These are phyloP conservation scores for Paraglomus occultum DNA, from an alignment of 192 early-diverging fungal genomes.

Conservation along the genomic window DNA sequence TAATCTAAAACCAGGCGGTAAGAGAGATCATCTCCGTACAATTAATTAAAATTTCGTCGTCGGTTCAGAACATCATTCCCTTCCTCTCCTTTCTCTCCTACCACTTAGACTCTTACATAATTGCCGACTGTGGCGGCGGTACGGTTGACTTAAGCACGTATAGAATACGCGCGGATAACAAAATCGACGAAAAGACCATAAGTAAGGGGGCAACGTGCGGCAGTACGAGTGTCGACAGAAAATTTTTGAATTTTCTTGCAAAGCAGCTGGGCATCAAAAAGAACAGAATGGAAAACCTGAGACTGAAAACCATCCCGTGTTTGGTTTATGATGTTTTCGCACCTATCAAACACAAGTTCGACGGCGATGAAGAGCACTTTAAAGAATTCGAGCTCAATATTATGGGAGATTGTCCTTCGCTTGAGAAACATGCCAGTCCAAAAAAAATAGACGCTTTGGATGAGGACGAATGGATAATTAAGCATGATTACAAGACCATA, in stretches of 20 bases:
- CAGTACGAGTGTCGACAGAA: constrained; percentile 44
- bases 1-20: not conserved
- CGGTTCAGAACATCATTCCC: too few relatives aligned
- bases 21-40: not conserved
- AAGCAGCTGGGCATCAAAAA: not conserved
- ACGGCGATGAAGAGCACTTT: not conserved
- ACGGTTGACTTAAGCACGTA: constrained; percentile 37
- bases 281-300: not conserved
- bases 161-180: not conserved
- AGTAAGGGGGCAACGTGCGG: constrained; percentile 50
- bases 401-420: not conserved
- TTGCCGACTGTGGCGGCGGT: constrained; percentile 45
- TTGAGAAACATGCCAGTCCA: not conserved
- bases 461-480: constrained; percentile 10
- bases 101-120: constrained; percentile 27
- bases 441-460: not conserved
- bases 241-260: not conserved
- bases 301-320: not conserved
- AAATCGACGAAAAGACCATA: constrained; percentile 46
- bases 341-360: not conserved
- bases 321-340: not conserved
- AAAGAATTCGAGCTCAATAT: not conserved
- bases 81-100: too few relatives aligned
- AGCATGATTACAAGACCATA: not conserved
- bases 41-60: not conserved